phyloP scores from a whole-genome alignment of 2,329 filamentous ascomycete genomes.

The Ciborinia camelliae region DNA sequence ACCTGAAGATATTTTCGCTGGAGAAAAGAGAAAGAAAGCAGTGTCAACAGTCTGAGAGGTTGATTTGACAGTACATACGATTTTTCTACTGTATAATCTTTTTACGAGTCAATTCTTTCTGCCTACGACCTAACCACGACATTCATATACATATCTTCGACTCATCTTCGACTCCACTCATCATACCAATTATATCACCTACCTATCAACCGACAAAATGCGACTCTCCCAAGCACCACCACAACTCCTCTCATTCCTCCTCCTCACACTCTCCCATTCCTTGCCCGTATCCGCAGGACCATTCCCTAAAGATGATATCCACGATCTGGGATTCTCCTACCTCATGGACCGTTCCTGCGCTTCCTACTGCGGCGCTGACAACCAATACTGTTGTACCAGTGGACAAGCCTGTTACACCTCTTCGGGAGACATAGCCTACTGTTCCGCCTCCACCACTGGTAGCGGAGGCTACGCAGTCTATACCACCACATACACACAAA shows the following conservation, averaged over 20 bases:
- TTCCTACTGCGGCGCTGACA: conserved; percentile 52
- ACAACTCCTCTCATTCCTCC: conserved; percentile 38
- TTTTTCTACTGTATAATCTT: background rate
- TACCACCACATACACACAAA: conserved; percentile 56
- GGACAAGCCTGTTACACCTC: conserved; percentile 50
- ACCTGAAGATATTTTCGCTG: conserved; percentile 14
- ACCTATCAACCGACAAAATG: conserved; percentile 37
- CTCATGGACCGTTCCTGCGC: conserved; percentile 49
- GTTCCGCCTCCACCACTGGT: conserved; percentile 36
- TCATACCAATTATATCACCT: background rate
- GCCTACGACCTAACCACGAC: background rate
- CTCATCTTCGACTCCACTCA: too few relatives aligned
- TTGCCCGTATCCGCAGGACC: conserved; percentile 45
- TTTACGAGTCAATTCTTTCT: conserved; percentile 1
- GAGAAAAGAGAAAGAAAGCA: background rate
- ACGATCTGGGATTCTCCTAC: conserved; percentile 48
- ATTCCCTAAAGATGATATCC: conserved; percentile 49
- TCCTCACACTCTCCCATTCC: conserved; percentile 41
- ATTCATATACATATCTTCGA: background rate
- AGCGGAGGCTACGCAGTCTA: conserved; percentile 33
- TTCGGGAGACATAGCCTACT: conserved; percentile 48
- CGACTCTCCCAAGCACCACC: conserved; percentile 36
- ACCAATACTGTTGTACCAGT: conserved; percentile 53
- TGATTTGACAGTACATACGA: conserved; percentile 10
- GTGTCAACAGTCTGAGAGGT: background rate